phyloP scores from a whole-genome alignment of 129 eudicot species.

The Flaveria linearis region DNA sequence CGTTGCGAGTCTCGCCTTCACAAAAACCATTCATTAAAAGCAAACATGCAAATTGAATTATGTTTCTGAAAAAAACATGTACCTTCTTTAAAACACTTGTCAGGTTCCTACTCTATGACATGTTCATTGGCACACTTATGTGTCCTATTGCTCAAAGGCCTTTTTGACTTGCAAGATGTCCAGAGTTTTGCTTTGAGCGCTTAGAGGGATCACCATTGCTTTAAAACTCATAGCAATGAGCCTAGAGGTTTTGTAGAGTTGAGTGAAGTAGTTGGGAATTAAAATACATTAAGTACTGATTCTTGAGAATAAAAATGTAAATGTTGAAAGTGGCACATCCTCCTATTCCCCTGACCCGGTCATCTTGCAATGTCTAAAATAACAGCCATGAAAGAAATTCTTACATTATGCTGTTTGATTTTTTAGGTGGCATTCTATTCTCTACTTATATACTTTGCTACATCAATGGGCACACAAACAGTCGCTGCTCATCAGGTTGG shows the following conservation, averaged over 20 bases:
- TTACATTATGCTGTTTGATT: conserved; percentile 22
- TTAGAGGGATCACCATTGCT: background rate
- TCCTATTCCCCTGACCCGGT: background rate
- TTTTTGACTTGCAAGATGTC: background rate
- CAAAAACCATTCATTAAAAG: background rate
- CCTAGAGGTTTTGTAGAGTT: background rate
- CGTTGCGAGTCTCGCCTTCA: background rate
- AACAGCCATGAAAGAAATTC: conserved; percentile 12
- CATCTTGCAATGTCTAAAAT: background rate
- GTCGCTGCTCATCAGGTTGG: conserved; percentile 96
- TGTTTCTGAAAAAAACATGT: background rate
- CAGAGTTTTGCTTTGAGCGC: background rate
- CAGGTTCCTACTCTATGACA: no score
- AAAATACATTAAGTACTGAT: background rate
- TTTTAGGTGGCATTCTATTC: conserved; percentile 83
- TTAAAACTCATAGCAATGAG: background rate
- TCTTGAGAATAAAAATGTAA: no score
- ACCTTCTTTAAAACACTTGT: background rate
- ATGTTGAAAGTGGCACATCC: no score
- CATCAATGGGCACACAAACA: conserved; percentile 80
- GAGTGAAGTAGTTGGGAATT: background rate
- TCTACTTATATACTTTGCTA: conserved; percentile 78
- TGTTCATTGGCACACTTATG: background rate
- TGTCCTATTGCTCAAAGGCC: background rate
- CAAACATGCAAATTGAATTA: background rate